These are phyloP conservation scores for Rhodotorula diobovata DNA, from an alignment of 768 basidiomycete genomes.

Conservation along the genomic window DNA sequence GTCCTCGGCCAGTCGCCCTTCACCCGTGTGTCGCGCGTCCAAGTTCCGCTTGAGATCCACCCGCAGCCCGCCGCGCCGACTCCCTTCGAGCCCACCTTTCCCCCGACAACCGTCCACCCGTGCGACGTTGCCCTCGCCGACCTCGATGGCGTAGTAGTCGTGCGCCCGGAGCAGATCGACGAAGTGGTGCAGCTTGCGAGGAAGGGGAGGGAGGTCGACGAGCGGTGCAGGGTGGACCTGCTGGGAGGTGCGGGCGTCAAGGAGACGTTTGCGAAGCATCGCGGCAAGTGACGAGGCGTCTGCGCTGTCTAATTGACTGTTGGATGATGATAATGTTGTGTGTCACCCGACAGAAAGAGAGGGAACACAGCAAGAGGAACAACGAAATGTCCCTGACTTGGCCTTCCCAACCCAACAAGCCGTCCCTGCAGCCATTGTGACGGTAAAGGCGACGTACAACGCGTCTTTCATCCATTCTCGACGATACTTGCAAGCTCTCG, in stretches of 20 bases:
- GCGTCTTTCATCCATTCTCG: too few relatives aligned
- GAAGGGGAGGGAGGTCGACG: conserved; percentile 63
- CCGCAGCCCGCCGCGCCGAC: conserved; percentile 27
- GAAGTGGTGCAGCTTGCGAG: conserved; percentile 60
- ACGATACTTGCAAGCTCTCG: too few relatives aligned
- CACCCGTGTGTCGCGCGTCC: conserved; percentile 70
- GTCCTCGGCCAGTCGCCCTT: conserved; percentile 82
- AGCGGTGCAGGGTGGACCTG: conserved; percentile 68
- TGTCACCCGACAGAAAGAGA: too few relatives aligned
- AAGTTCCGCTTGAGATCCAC: conserved; percentile 57
- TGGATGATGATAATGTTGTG: too few relatives aligned
- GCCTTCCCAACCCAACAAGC: too few relatives aligned
- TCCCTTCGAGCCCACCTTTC: conserved; percentile 47
- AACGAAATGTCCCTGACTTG: too few relatives aligned
- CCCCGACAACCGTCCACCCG: conserved; percentile 58
- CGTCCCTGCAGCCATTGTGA: too few relatives aligned
- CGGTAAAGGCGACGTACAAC: too few relatives aligned
- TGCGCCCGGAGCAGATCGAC: conserved; percentile 57
- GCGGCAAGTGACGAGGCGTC: conserved; percentile 50
- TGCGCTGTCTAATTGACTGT: background rate
- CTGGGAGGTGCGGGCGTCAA: conserved; percentile 67
- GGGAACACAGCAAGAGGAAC: too few relatives aligned
- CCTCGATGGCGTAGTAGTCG: conserved; percentile 79
- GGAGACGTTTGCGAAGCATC: conserved; percentile 70
- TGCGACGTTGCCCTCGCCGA: conserved; percentile 84